A percentile compares a stretch with the other conserved stretches of the same genome.
phyloP scores from a whole-genome alignment of 306 rosid species.

The Sicyos edulis region DNA sequence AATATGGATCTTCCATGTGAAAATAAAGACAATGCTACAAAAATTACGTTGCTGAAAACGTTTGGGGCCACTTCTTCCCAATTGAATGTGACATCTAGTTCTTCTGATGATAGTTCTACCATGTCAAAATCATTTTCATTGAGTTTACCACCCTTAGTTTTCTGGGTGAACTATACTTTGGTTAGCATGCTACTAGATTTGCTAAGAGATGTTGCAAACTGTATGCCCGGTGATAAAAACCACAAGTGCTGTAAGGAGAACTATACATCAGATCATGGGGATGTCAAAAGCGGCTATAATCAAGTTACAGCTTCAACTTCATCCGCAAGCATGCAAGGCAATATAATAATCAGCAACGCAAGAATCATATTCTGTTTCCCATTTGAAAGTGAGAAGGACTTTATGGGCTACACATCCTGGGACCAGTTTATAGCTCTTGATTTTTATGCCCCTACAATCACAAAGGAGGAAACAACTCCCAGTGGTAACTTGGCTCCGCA shows the following conservation, averaged over 20 bases:
- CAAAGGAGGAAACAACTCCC: constrained; percentile 28
- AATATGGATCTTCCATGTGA: constrained; percentile 46
- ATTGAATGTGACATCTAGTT: constrained; percentile 44
- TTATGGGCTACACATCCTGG: constrained; percentile 43
- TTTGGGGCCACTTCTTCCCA: constrained; percentile 51
- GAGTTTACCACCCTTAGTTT: constrained; percentile 52
- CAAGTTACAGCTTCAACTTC: constrained; percentile 44
- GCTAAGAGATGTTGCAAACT: constrained; percentile 40
- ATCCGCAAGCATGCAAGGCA: constrained; percentile 45
- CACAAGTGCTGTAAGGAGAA: constrained; percentile 32
- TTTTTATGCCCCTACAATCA: constrained; percentile 42
- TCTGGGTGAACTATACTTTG: constrained; percentile 69
- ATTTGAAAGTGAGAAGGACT: constrained; percentile 39
- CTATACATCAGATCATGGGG: constrained; percentile 29
- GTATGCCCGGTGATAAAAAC: constrained; percentile 34
- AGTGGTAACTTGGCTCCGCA: constrained; percentile 34
- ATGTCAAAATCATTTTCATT: constrained; percentile 57
- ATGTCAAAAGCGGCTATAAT: constrained; percentile 36
- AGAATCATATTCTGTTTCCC: constrained; percentile 80
- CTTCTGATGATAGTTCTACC: constrained; percentile 35
- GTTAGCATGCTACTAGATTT: constrained; percentile 39
- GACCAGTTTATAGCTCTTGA: constrained; percentile 73
- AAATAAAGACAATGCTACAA: constrained; percentile 37
- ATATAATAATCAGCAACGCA: constrained; percentile 57
- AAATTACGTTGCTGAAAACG: constrained; percentile 63